Base-by-base conservation (phyloP, 768 basidiomycete species). In the Panellus pusillus region DNA sequence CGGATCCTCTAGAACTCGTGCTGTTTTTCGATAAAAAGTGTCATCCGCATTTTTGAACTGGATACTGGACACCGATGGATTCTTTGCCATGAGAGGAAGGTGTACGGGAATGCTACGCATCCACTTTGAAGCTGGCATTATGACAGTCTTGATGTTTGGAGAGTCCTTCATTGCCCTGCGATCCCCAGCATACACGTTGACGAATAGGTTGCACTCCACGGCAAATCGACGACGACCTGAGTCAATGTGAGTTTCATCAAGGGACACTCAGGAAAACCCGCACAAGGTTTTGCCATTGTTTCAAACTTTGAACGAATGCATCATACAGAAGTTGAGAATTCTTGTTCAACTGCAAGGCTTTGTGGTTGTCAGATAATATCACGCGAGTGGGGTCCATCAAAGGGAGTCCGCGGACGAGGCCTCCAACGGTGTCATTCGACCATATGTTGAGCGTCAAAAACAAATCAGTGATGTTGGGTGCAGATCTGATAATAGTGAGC, bases 381-480 rank as follows among this genome's bases (percentile, higher is more conserved):
- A 62, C 42, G 31, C 51, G 52, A 12, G 41, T 52, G 14, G 52
- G 57, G 9, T 54, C 49, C 37, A 57, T 38, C 32, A n/a, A 47
- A 5, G 51, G 54, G 28, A 60, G 40, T 13, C 32, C 50, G 1
- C 48, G 41, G 32, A 53, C 50, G 7, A 59, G 27, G 15, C 52
- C 55, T 4, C 44, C 24, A 17, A 57, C 52, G n/a, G 32, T 54
- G 29, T 57, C 58, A 2, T 35, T 40, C 17, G 58, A 50, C 42
- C 36, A 32, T 7, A 56, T 44, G 13, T 44, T 31, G 17, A 57
- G 37, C n/a, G 54, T 38, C 7, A 62, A 15, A 27, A 46, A 59
- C 9, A 59, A 19, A 14, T 40, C 39, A n/a, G 39, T 40, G 17
- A 49, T 5, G 15, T 40, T 49, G 15, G 35, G n/a, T 9, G 47